phyloP scores from a whole-genome alignment of 129 eudicot genomes.

The Flaveria bidentis region DNA sequence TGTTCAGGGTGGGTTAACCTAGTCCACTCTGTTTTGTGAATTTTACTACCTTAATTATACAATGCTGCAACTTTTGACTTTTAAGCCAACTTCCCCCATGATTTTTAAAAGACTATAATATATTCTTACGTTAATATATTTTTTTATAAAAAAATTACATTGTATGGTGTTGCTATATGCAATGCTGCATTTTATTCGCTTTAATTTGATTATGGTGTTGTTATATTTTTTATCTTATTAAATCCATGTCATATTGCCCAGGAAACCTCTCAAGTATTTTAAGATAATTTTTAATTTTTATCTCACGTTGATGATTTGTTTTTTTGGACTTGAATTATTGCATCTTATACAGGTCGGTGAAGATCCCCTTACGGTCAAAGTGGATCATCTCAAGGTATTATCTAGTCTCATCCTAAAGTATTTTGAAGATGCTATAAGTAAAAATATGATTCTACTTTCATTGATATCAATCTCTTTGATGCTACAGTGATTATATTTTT shows the following conservation, averaged over 20 bases:
- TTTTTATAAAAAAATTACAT: no score
- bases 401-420: constrained; percentile 1
- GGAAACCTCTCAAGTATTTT: neutral
- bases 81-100: no score
- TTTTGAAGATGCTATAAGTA: constrained; percentile 16
- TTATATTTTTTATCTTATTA: no score
- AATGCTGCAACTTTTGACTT: no score
- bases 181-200: no score
- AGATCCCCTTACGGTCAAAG: constrained; percentile 85
- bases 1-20: neutral
- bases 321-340: neutral
- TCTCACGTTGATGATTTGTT: neutral
- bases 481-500: neutral
- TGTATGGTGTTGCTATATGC: no score
- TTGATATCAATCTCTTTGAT: constrained; percentile 21
- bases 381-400: constrained; percentile 88
- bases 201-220: no score
- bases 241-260: no score
- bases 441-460: constrained; percentile 6
- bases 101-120: no score
- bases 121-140: no score
- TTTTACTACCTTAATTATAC: no score
- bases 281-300: neutral
- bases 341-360: constrained; percentile 70
- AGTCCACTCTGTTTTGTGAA: neutral